A percentile compares a stretch with the other conserved stretches of the same genome.
phyloP scores from a whole-genome alignment of 1,284 basidiomycete species.

The Phlebopus sp. region DNA sequence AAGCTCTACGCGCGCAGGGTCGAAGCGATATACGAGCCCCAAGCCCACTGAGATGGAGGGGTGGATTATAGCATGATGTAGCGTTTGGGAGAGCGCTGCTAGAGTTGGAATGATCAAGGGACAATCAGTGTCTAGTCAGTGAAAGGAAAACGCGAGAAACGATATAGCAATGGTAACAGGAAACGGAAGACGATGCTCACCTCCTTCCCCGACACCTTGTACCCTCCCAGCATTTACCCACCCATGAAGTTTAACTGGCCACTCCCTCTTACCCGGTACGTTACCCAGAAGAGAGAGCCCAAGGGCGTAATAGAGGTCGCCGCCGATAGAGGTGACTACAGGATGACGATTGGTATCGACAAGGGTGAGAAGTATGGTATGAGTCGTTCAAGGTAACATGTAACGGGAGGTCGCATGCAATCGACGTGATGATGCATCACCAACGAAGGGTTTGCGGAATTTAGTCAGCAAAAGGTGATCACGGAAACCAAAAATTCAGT shows the following conservation, averaged over 20 bases:
- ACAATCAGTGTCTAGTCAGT: neutral
- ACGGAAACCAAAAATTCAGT: neutral
- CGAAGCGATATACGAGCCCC: constrained; percentile 89
- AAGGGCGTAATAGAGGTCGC: constrained; percentile 83
- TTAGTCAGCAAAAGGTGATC: neutral
- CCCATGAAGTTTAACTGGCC: constrained; percentile 86
- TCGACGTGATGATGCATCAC: no score
- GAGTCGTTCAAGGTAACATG: neutral
- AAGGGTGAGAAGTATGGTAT: neutral
- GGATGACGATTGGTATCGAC: no score
- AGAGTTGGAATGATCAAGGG: neutral
- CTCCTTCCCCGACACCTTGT: constrained; percentile 64
- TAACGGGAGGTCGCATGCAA: neutral
- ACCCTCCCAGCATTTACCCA: constrained; percentile 89
- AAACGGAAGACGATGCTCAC: constrained; percentile 17
- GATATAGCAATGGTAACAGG: neutral
- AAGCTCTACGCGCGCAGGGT: constrained; percentile 83
- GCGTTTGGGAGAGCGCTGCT: constrained; percentile 13
- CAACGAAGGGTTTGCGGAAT: neutral
- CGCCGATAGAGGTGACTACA: constrained; percentile 80
- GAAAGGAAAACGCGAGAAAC: neutral
- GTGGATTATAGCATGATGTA: constrained; percentile 23
- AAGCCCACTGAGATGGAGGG: constrained; percentile 82
- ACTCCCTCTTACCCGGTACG: constrained; percentile 75
- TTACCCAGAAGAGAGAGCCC: constrained; percentile 82